Base-by-base conservation (phyloP, 768 basidiomycete genomes). In the Hygrophorus pudorinus region DNA sequence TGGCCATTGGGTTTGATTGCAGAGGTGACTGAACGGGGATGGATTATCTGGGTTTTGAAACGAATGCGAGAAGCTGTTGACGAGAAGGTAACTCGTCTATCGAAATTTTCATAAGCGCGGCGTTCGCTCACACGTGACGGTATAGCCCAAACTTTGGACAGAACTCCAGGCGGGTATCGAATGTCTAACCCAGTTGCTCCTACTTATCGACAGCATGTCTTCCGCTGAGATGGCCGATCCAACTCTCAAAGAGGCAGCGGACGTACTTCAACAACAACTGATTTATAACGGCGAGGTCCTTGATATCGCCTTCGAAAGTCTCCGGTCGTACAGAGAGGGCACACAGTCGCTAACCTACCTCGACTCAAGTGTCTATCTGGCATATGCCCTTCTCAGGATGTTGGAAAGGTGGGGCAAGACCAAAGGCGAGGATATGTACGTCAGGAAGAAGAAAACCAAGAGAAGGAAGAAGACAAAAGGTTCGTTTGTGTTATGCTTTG, bases 251-350 rank as follows among this genome's bases (percentile, higher is more conserved):
- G 90, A 94, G 29, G 81, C 85, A 18, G 85, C 92, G 39, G 79
- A 79, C 44, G 67, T 83, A 14, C 70, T 98, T 1, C 87, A 91
- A 53, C 79, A 90, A 50, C 89, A 96, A 59, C 68, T 99, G 18
- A 84, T 97, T 55, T 98, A 97, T 66, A 92, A 92, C 53, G 92
- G 89, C 28, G 91, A 97, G 51, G 81, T 93, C 13, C 78, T 98
- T 43, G 93, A 98, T 52, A 78, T 91, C 17, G 76, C 91, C 0
- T 66, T 92, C 35, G 81, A 85, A 18, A 81, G 85, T 44, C 61
- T 98, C 39, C 70, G 76, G 38, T 67, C 69, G 18, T 97, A 91
- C 69, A 86, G 82, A 51, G 75, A 83, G 37, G 90, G 81, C 40
- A 82, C 87, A 5, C 83, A 85, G 51, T 76, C 75, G 1, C 64